These are phyloP conservation scores for Carpinus viminea DNA, from an alignment of 306 rosid species.

Conservation along the genomic window DNA sequence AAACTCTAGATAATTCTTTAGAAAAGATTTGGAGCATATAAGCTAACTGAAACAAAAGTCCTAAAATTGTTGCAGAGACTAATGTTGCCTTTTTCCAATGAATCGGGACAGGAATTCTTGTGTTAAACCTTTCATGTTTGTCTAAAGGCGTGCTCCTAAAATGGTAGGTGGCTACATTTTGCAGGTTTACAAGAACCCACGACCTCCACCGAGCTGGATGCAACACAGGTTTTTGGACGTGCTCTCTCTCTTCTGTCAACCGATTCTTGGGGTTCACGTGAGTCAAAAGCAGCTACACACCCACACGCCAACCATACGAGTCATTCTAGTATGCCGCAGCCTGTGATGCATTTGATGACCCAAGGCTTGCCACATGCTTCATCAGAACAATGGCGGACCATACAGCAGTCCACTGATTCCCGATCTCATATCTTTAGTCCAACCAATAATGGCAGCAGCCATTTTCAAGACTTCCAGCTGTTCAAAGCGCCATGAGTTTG, in stretches of 20 bases:
- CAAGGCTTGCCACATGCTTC: constrained; percentile 42
- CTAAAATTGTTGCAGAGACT: background rate
- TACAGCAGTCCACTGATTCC: constrained; percentile 34
- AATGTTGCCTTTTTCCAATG: background rate
- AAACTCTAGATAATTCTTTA: background rate
- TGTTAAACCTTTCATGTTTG: background rate
- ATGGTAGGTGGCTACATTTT: background rate
- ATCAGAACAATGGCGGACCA: constrained; percentile 49
- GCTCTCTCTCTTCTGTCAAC: constrained; percentile 99
- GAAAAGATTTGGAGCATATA: background rate
- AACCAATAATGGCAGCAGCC: constrained; percentile 32
- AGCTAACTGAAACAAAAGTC: background rate
- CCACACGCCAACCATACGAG: constrained; percentile 28
- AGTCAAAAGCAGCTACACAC: constrained; percentile 39
- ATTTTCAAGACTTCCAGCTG: constrained; percentile 59
- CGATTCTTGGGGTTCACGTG: constrained; percentile 56
- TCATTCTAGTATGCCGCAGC: constrained; percentile 29
- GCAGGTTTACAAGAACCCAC: constrained; percentile 67
- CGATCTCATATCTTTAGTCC: constrained; percentile 34
- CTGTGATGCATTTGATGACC: constrained; percentile 28
- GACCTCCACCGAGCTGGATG: constrained; percentile 36
- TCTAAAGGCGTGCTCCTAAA: background rate
- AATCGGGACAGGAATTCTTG: background rate
- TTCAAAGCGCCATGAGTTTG: constrained; percentile 47
- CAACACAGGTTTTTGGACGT: constrained; percentile 56